Conservation (phyloP, 2,329 filamentous ascomycete genomes). For the Clarireedia sp. region DNA sequence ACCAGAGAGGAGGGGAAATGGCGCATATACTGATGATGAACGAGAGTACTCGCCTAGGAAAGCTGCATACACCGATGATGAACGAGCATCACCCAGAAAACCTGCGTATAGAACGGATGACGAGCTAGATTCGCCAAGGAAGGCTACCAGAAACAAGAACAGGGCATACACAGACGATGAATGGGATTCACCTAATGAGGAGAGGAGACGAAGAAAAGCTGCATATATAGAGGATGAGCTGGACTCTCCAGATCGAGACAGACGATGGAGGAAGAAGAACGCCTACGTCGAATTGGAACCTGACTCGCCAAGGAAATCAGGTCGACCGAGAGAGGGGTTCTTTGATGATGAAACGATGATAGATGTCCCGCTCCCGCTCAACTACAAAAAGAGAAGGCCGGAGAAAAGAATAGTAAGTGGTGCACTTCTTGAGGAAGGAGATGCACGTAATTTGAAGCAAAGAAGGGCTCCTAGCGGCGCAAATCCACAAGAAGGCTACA, state of each 20-base stretch:
- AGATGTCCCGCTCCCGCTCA: slow-evolving; percentile 7
- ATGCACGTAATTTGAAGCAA: slow-evolving; percentile 40
- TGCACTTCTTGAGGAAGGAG: slow-evolving; percentile 60
- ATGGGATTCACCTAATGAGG: neutral
- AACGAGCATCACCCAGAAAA: neutral
- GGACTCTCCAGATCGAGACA: neutral
- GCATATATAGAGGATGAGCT: neutral
- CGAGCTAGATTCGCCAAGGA: neutral
- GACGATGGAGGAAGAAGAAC: neutral
- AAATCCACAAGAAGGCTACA: slow-evolving; percentile 29
- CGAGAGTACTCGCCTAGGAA: neutral
- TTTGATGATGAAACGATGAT: slow-evolving; percentile 21
- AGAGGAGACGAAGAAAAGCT: neutral
- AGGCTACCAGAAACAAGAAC: neutral
- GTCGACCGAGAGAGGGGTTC: slow-evolving; percentile 1
- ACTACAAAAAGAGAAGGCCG: slow-evolving; percentile 26
- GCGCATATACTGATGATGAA: slow-evolving; percentile 3
- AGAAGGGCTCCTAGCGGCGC: slow-evolving; percentile 34
- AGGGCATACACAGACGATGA: neutral
- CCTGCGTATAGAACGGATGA: neutral
- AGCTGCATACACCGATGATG: neutral
- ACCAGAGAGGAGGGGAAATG: neutral
- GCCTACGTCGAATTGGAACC: neutral
- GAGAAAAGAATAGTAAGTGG: slow-evolving; percentile 60
- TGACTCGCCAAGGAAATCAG: slow-evolving; percentile 2